phyloP scores from a whole-genome alignment of 2,329 filamentous ascomycete genomes.

The Colletotrichum costaricense region DNA sequence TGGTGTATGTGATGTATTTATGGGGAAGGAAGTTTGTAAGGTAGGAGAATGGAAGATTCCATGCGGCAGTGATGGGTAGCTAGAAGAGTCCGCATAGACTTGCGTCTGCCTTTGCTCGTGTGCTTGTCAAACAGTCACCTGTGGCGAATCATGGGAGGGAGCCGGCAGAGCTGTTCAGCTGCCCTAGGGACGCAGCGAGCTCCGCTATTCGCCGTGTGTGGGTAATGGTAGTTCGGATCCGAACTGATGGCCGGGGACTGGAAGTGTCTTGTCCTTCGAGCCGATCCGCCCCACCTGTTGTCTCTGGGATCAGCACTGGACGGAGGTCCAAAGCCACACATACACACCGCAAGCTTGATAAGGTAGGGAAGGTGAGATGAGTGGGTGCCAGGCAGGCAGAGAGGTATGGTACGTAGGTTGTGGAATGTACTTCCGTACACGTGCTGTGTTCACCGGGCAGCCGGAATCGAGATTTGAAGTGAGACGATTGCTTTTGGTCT shows the following conservation, averaged over 20 bases:
- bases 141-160: conserved; percentile 6
- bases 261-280: neutral
- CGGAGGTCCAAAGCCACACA: too few species aligned
- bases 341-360: too few species aligned
- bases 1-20: neutral
- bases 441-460: neutral
- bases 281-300: neutral
- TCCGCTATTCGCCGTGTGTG: neutral
- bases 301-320: neutral
- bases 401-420: neutral
- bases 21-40: neutral
- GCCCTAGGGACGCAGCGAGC: neutral
- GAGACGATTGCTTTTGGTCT: too few species aligned
- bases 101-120: too few species aligned
- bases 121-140: neutral
- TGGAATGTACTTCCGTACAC: neutral
- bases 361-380: too few species aligned
- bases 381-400: too few species aligned
- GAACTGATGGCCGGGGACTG: neutral
- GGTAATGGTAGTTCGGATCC: conserved; percentile 5
- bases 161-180: neutral
- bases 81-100: neutral
- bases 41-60: neutral
- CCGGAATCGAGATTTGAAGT: neutral
- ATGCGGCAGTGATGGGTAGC: too few species aligned